phyloP scores from a whole-genome alignment of 2,329 filamentous ascomycete species.

The Aspergillus aculeatinus region DNA sequence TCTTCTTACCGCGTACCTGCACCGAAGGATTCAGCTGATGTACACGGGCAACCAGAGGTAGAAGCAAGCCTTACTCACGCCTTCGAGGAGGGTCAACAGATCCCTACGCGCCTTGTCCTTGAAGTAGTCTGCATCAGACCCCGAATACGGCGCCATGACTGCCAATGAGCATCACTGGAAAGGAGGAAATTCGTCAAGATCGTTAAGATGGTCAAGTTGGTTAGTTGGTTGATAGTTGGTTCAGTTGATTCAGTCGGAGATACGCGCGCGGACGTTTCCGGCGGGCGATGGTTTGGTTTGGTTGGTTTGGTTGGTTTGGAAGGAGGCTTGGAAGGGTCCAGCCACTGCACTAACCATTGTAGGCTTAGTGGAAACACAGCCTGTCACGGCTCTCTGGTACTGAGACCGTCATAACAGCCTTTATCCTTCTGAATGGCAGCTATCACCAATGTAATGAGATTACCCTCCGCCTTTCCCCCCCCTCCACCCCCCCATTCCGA shows the following conservation, averaged over 20 bases:
- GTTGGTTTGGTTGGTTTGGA: slow-evolving; percentile 7
- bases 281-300: slow-evolving; percentile 9
- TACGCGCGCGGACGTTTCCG: slow-evolving; percentile 10
- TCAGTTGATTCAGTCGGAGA: not conserved
- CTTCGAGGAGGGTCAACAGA: slow-evolving; percentile 85
- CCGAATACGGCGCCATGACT: slow-evolving; percentile 45
- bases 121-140: slow-evolving; percentile 48
- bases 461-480: slow-evolving; percentile 9
- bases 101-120: slow-evolving; percentile 71
- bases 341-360: slow-evolving; percentile 18
- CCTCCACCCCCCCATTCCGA: slow-evolving; percentile 15
- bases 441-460: slow-evolving; percentile 11
- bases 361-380: slow-evolving; percentile 21
- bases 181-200: not conserved
- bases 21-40: slow-evolving; percentile 21
- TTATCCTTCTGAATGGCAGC: not conserved
- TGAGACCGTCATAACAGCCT: slow-evolving; percentile 5
- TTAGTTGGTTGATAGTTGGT: not conserved
- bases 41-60: slow-evolving; percentile 11
- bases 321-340: slow-evolving; percentile 16
- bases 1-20: slow-evolving; percentile 98
- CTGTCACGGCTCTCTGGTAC: slow-evolving; percentile 15
- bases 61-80: slow-evolving; percentile 66
- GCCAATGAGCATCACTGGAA: slow-evolving; percentile 22
- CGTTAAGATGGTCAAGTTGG: too few relatives aligned